Conservation (phyloP, 2,329 filamentous ascomycete genomes). For the Teratosphaeria zuluensis region DNA sequence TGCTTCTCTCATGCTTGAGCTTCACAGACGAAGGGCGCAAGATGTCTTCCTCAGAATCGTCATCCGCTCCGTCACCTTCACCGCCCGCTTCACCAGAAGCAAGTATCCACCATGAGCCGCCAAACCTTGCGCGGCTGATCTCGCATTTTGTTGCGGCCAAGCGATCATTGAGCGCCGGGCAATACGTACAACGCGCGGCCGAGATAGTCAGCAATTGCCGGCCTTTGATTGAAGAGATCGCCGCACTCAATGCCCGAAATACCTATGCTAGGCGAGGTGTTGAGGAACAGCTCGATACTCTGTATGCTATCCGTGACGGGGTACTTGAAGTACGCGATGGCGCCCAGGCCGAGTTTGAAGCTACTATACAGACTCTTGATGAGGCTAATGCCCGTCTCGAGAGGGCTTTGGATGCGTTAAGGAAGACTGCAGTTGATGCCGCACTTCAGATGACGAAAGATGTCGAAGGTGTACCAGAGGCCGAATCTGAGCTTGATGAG, state of each 20-base stretch:
- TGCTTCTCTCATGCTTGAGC: background rate
- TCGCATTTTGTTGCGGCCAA: constrained; percentile 79
- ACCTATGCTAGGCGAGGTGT: constrained; percentile 32
- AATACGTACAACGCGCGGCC: constrained; percentile 73
- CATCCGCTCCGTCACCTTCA: constrained; percentile 20
- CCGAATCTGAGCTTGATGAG: background rate
- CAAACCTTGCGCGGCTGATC: constrained; percentile 65
- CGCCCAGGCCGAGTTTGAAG: constrained; percentile 36
- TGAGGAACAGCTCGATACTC: constrained; percentile 34
- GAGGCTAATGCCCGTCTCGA: constrained; percentile 55
- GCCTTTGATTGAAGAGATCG: constrained; percentile 65
- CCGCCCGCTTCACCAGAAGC: constrained; percentile 34
- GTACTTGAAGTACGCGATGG: constrained; percentile 33
- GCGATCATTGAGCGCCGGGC: constrained; percentile 74
- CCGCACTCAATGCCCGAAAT: constrained; percentile 53
- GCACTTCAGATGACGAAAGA: constrained; percentile 47
- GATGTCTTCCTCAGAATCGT: constrained; percentile 8
- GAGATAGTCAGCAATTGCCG: constrained; percentile 73
- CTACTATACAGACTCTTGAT: constrained; percentile 43
- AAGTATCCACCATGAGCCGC: constrained; percentile 31
- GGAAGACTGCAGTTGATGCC: constrained; percentile 54
- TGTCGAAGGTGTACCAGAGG: background rate
- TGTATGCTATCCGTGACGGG: constrained; percentile 35
- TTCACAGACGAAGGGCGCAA: background rate
- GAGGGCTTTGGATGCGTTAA: constrained; percentile 56